Evolutionary conservation across 768 basidiomycete genomes (phyloP).

Genomic region (Tulasnella sp.): DNA sequence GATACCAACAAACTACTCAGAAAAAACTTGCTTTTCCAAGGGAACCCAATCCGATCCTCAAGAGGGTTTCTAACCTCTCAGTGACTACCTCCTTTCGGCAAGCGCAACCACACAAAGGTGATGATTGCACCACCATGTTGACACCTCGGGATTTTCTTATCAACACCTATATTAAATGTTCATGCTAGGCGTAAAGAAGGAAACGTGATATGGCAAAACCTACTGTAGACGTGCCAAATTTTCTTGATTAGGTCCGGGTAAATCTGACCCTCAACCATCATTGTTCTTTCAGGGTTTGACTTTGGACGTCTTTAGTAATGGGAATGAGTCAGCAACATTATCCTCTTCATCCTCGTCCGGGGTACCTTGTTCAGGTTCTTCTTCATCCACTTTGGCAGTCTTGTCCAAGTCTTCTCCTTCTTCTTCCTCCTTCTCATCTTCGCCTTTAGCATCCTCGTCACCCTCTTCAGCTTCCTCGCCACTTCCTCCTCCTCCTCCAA

Average conservation of each 20-base stretch:
- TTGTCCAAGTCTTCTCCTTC: too few relatives aligned
- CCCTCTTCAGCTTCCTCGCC: constrained; percentile 15
- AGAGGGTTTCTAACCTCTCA: constrained; percentile 70
- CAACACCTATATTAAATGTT: constrained; percentile 43
- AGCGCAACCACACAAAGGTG: constrained; percentile 90
- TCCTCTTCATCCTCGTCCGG: constrained; percentile 30
- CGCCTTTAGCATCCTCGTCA: too few relatives aligned
- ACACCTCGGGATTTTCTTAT: constrained; percentile 55
- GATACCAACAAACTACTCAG: not conserved
- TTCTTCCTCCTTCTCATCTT: too few relatives aligned
- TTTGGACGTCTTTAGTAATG: too few relatives aligned
- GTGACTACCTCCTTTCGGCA: constrained; percentile 63
- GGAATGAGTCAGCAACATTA: constrained; percentile 13
- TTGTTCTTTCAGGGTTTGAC: constrained; percentile 38
- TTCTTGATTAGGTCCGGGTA: constrained; percentile 76
- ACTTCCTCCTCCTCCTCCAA: too few relatives aligned
- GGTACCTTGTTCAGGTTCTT: constrained; percentile 27
- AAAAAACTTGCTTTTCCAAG: constrained; percentile 53
- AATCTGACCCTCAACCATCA: constrained; percentile 83
- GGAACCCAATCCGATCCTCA: constrained; percentile 75
- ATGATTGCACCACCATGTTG: constrained; percentile 94
- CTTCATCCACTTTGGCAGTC: too few relatives aligned
- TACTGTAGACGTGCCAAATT: constrained; percentile 94
- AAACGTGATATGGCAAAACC: constrained; percentile 23
- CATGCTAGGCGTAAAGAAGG: not conserved